phyloP scores from a whole-genome alignment of 495 filamentous ascomycete genomes.

The Daldinia vernicosa region DNA sequence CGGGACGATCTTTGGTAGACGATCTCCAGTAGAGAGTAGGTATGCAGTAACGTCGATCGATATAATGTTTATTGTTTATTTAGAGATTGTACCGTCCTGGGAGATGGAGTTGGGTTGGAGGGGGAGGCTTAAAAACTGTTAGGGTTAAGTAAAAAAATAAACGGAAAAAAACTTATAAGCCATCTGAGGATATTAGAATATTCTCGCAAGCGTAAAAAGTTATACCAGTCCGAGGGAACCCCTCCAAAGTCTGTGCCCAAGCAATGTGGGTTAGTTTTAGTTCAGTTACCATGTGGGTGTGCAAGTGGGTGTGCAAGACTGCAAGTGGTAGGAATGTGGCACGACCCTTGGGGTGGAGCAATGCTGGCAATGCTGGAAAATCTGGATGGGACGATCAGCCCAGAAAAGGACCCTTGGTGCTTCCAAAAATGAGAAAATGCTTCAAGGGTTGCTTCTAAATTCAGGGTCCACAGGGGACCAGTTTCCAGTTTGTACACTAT shows the following conservation, averaged over 20 bases:
- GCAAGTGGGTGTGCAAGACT: no score
- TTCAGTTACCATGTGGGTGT: no score
- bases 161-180: not conserved
- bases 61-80: conserved; percentile 9
- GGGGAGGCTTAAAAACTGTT: not conserved
- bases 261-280: conserved; percentile 15
- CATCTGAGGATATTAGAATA: not conserved
- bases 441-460: conserved; percentile 23
- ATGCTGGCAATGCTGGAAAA: conserved; percentile 21
- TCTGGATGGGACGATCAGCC: conserved; percentile 42
- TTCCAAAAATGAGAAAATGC: conserved; percentile 15
- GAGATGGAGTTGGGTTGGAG: not conserved
- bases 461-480: conserved; percentile 33
- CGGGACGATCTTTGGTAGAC: not conserved
- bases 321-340: conserved; percentile 31
- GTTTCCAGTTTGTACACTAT: not conserved
- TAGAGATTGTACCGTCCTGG: not conserved
- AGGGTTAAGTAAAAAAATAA: not conserved
- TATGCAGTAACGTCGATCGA: conserved; percentile 7
- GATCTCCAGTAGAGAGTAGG: not conserved
- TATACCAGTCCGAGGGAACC: conserved; percentile 31
- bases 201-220: conserved; percentile 26
- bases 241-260: conserved; percentile 35
- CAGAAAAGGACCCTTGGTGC: conserved; percentile 38
- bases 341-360: conserved; percentile 37